These are phyloP conservation scores for Claviceps spartinae DNA, from an alignment of 2,329 filamentous ascomycete species.

Conservation along the genomic window DNA sequence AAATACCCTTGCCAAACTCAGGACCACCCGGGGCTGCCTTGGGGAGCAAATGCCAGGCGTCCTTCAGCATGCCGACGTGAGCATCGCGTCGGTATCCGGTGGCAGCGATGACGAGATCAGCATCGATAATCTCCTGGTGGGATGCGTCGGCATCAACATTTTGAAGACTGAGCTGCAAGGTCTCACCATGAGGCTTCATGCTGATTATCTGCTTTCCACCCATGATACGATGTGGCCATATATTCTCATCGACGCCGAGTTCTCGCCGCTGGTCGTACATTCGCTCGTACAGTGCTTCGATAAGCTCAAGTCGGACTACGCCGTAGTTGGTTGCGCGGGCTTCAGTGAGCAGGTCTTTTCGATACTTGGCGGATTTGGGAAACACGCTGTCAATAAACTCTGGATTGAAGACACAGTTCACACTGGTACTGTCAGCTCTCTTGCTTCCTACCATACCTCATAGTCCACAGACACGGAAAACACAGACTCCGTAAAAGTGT, in stretches of 20 bases:
- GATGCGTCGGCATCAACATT: slow-evolving; percentile 23
- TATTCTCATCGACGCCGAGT: slow-evolving; percentile 50
- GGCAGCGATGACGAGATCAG: slow-evolving; percentile 72
- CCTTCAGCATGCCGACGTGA: slow-evolving; percentile 63
- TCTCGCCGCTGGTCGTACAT: slow-evolving; percentile 76
- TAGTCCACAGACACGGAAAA: background rate
- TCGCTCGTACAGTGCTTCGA: slow-evolving; percentile 76
- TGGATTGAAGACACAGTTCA: slow-evolving; percentile 95
- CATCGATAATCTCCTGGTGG: slow-evolving; percentile 50
- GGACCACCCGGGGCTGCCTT: slow-evolving; percentile 20
- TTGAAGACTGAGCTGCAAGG: slow-evolving; percentile 46
- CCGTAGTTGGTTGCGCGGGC: slow-evolving; percentile 88
- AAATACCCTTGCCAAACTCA: slow-evolving; percentile 21
- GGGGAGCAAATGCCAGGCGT: slow-evolving; percentile 52
- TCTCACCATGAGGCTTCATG: slow-evolving; percentile 38
- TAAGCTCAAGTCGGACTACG: slow-evolving; percentile 79
- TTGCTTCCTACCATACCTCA: background rate
- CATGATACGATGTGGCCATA: slow-evolving; percentile 75
- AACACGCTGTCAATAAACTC: slow-evolving; percentile 68
- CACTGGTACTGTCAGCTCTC: slow-evolving; percentile 32
- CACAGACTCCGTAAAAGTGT: background rate
- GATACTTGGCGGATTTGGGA: slow-evolving; percentile 47
- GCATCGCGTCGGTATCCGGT: slow-evolving; percentile 73
- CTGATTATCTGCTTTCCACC: slow-evolving; percentile 51
- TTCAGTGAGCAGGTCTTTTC: slow-evolving; percentile 45